Base-by-base conservation (phyloP, 108 stramenopile genomes). In the Conticribra weissflogii region DNA sequence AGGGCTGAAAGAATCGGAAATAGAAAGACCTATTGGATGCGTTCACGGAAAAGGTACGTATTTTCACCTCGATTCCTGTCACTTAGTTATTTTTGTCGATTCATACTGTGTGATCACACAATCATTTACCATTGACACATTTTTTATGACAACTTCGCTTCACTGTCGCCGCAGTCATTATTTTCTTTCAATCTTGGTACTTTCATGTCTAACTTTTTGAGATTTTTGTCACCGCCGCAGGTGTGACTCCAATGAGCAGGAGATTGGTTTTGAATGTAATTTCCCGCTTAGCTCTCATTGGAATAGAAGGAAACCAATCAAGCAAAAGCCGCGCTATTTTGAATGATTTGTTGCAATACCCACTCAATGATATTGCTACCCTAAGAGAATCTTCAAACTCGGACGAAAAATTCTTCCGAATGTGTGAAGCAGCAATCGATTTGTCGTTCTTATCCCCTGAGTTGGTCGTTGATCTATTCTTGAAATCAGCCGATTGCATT, bases 361-460 rank as follows among this genome's bases (percentile, higher is more conserved):
- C 62, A 30, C 27, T 68, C 16, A 57, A 33, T 59, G 67, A 70
- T 44, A 72, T 71, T 22, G 25, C 27, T 2, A 17, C 58, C 18
- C 75, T 68, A 49, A 72, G 65, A 53, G 54, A 76, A 22, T 29
- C 19, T 44, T 53, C 50, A 36, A 12, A 61, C 16, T 55, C 78
- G 14, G 59, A 63, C 14, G 78, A 83, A 16, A 66, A 51, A 19
- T 14, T 93, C 9, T 84, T 79, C 32, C 44, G 65, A 15, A 30
- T 90, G 18, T 85, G 85, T 52, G 92, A 93, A 59, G 59, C 68
- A 27, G 68, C 72, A 1, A 84, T 75, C 25, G 92, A 94, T 64
- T 57, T 91, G 41, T 78, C 87, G 34, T 82, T 85, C 7, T 89
- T 94, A 53, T 78, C 88, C 8, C 63, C 81, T 14, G 48, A 66